Conservation (phyloP, 2,329 filamentous ascomycete genomes). For the Neofusicoccum kwambonambiense region DNA sequence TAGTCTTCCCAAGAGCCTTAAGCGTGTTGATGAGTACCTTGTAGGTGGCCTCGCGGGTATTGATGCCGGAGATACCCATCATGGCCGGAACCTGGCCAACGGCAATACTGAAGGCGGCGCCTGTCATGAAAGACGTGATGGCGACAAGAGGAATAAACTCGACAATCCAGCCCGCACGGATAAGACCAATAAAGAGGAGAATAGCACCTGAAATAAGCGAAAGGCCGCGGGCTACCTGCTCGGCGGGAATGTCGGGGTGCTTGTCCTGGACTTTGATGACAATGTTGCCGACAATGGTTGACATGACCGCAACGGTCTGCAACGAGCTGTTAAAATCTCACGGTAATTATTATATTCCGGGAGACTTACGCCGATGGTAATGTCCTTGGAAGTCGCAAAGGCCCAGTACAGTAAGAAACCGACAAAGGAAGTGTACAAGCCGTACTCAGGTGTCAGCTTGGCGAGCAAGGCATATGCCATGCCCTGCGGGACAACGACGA, state of each 20-base stretch:
- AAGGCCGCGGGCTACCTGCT: constrained; percentile 74
- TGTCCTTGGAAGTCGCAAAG: constrained; percentile 96
- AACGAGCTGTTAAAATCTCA: constrained; percentile 7
- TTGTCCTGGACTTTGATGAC: constrained; percentile 61
- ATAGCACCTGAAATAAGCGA: constrained; percentile 76
- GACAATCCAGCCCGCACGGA: constrained; percentile 84
- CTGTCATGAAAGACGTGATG: constrained; percentile 95
- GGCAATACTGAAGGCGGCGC: constrained; percentile 85
- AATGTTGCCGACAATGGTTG: constrained; percentile 79
- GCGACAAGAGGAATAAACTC: constrained; percentile 89
- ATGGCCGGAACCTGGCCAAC: constrained; percentile 77
- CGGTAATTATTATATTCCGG: background rate
- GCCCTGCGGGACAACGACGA: constrained; percentile 84
- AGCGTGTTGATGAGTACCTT: constrained; percentile 79
- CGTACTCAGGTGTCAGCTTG: constrained; percentile 72
- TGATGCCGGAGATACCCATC: constrained; percentile 73
- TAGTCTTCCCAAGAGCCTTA: constrained; percentile 65
- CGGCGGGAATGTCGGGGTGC: constrained; percentile 58
- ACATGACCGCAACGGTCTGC: constrained; percentile 90
- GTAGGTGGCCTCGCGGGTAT: constrained; percentile 76
- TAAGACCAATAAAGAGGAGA: constrained; percentile 73
- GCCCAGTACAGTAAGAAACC: constrained; percentile 94
- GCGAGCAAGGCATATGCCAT: constrained; percentile 93
- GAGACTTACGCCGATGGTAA: constrained; percentile 79
- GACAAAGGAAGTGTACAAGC: constrained; percentile 92